Percentiles rank a stretch among this genome's conserved stretches.
Conservation (phyloP, 306 rosid genomes). For the Quercus alba region DNA sequence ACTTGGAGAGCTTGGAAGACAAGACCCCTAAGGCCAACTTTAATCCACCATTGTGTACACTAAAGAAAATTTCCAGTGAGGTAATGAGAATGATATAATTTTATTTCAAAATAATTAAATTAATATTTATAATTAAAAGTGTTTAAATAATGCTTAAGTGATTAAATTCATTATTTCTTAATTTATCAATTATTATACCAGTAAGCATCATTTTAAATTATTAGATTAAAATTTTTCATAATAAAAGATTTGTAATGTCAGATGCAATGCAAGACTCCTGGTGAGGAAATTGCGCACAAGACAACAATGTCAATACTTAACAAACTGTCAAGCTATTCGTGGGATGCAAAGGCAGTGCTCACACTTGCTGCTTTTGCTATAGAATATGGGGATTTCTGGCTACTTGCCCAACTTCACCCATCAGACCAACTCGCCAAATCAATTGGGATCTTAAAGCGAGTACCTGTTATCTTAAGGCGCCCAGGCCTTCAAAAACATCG, state of each 20-base stretch:
- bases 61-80: slow-evolving; percentile 43
- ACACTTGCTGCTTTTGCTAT: slow-evolving; percentile 67
- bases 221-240: too few species aligned
- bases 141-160: too few species aligned
- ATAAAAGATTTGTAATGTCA: slow-evolving; percentile 1
- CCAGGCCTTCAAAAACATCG: slow-evolving; percentile 30
- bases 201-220: too few species aligned
- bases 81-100: slow-evolving; percentile 10
- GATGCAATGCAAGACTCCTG: slow-evolving; percentile 61
- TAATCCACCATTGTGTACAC: slow-evolving; percentile 46
- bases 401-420: slow-evolving; percentile 41
- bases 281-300: slow-evolving; percentile 55
- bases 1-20: slow-evolving; percentile 47
- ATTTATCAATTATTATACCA: too few species aligned
- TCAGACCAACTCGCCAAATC: slow-evolving; percentile 59
- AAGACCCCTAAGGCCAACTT: slow-evolving; percentile 30
- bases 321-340: slow-evolving; percentile 42
- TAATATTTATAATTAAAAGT: too few species aligned
- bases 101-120: neutral
- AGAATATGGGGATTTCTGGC: slow-evolving; percentile 72
- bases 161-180: too few species aligned
- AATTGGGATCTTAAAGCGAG: slow-evolving; percentile 45
- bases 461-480: slow-evolving; percentile 47
- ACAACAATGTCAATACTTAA: slow-evolving; percentile 51
- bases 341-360: slow-evolving; percentile 72